phyloP scores from a whole-genome alignment of 2,329 filamentous ascomycete genomes.

The Ceratocystis albifundus region DNA sequence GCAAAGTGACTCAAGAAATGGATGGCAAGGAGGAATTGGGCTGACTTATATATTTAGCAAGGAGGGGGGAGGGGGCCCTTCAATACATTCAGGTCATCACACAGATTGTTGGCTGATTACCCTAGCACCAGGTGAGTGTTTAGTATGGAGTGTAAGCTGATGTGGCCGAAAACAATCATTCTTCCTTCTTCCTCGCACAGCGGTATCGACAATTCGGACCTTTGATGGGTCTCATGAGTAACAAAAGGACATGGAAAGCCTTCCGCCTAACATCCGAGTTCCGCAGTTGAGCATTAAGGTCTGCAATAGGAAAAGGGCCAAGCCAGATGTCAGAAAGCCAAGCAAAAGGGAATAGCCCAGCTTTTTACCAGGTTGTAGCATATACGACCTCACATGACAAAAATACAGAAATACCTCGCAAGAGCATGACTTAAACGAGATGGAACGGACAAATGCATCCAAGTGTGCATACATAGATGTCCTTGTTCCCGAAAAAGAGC shows the following conservation, averaged over 20 bases:
- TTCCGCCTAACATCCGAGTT: not conserved
- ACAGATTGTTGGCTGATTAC: not conserved
- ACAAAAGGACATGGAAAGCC: slow-evolving; percentile 6
- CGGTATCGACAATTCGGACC: not conserved
- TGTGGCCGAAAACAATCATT: slow-evolving; percentile 6
- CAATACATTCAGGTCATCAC: not conserved
- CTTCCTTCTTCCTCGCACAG: not conserved
- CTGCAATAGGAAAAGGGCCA: slow-evolving; percentile 1
- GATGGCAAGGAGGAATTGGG: not conserved
- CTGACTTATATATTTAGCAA: too few species aligned
- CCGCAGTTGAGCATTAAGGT: slow-evolving; percentile 2
- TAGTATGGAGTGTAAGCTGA: not conserved
- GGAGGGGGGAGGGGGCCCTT: too few species aligned
- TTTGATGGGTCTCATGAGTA: not conserved
- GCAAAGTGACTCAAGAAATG: not conserved
- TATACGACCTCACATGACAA: not conserved
- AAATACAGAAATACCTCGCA: slow-evolving; percentile 7
- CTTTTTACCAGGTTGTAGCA: not conserved
- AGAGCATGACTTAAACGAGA: slow-evolving; percentile 4
- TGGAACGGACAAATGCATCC: not conserved
- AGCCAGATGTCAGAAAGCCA: not conserved
- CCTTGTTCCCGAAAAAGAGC: not conserved
- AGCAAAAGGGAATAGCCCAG: not conserved
- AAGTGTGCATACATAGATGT: not conserved
- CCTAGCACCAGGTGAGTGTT: not conserved